A percentile compares a stretch with the other conserved stretches of the same genome.
These are phyloP conservation scores for Colletotrichum tabaci DNA, from an alignment of 2,329 filamentous ascomycete genomes.

Conservation along the genomic window DNA sequence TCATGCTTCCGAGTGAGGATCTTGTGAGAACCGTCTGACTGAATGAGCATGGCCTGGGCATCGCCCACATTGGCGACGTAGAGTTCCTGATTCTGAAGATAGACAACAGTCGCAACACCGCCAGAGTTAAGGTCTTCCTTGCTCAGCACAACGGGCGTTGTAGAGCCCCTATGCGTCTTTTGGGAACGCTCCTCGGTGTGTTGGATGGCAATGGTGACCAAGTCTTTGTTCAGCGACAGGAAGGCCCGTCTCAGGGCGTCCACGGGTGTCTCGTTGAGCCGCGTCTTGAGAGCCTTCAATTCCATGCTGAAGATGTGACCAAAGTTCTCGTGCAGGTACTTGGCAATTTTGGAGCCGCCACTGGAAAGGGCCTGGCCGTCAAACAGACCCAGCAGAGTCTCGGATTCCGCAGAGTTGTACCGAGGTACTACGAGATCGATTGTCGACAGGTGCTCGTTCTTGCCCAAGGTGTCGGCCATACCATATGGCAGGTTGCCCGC, in stretches of 20 bases:
- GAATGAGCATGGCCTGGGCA: constrained; percentile 94
- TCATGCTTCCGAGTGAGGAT: constrained; percentile 94
- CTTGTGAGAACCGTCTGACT: constrained; percentile 86
- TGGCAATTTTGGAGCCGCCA: constrained; percentile 95
- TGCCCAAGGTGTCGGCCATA: constrained; percentile 96
- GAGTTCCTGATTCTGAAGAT: constrained; percentile 89
- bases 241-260: constrained; percentile 92
- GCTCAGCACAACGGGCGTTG: constrained; percentile 82
- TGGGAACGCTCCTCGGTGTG: constrained; percentile 81
- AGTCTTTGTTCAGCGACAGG: constrained; percentile 91
- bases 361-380: constrained; percentile 92
- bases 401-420: constrained; percentile 90
- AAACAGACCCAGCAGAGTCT: constrained; percentile 94
- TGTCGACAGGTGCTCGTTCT: constrained; percentile 94
- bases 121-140: constrained; percentile 93
- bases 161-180: constrained; percentile 78
- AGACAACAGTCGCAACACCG: constrained; percentile 92
- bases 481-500: constrained; percentile 94
- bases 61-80: constrained; percentile 97
- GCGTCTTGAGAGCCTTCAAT: constrained; percentile 78
- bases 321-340: constrained; percentile 97
- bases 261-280: constrained; percentile 79
- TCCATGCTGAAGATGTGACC: constrained; percentile 87
- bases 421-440: constrained; percentile 95
- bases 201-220: constrained; percentile 87